phyloP scores from a whole-genome alignment of 148 eudicot genomes.

The Oxyria digyna region DNA sequence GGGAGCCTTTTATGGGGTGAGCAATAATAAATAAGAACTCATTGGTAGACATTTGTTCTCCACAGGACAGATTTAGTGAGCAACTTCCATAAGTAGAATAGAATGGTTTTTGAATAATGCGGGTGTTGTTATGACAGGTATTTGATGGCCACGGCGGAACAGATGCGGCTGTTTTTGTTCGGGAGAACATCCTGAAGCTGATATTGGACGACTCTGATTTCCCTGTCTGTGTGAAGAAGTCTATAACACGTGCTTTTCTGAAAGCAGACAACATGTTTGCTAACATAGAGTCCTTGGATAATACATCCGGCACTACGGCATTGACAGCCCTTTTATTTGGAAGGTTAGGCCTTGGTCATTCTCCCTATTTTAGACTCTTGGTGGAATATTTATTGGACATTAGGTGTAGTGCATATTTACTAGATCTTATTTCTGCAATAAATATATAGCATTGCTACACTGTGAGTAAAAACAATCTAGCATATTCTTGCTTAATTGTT shows the following conservation, averaged over 20 bases:
- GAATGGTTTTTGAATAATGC: background rate
- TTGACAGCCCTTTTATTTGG: slow-evolving; percentile 46
- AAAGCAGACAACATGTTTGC: slow-evolving; percentile 55
- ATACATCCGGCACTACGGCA: slow-evolving; percentile 62
- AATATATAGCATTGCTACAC: background rate
- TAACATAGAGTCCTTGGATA: slow-evolving; percentile 38
- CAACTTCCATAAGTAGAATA: background rate
- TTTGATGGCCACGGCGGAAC: slow-evolving; percentile 70
- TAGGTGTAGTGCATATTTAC: background rate
- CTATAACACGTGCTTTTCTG: slow-evolving; percentile 50
- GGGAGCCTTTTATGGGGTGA: slow-evolving; percentile 67
- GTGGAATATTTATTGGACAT: background rate
- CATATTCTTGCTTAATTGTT: no score
- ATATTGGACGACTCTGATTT: slow-evolving; percentile 44
- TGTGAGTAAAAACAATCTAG: no score
- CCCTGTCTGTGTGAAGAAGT: slow-evolving; percentile 30
- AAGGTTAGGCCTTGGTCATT: slow-evolving; percentile 25
- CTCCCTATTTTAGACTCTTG: background rate
- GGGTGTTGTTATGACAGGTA: slow-evolving; percentile 24
- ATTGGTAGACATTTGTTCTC: background rate
- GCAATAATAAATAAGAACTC: background rate
- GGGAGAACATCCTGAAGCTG: slow-evolving; percentile 40
- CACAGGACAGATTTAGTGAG: slow-evolving; percentile 4
- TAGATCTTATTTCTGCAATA: background rate
- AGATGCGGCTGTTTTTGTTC: slow-evolving; percentile 52